Conservation (phyloP, 495 filamentous ascomycete genomes). For the Daldinia decipiens region DNA sequence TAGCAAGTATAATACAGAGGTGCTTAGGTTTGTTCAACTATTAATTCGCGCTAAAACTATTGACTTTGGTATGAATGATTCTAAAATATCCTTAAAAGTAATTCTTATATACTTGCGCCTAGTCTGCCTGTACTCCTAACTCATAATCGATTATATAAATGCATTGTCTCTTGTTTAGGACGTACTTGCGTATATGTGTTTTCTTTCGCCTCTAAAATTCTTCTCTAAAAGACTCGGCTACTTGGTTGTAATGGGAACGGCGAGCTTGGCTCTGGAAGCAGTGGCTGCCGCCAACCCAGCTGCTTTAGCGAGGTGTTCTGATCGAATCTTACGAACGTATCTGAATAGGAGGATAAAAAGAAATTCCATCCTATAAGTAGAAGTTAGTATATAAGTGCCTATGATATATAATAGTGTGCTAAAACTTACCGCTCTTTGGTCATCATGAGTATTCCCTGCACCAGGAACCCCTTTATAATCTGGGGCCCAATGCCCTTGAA, state of each 20-base stretch:
- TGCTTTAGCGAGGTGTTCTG: constrained; percentile 75
- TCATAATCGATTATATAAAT: constrained; percentile 16
- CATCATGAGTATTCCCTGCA: constrained; percentile 99
- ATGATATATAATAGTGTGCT: neutral
- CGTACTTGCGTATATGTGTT: constrained; percentile 20
- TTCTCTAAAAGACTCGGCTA: constrained; percentile 40
- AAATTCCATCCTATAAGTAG: constrained; percentile 78
- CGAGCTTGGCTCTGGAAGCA: constrained; percentile 63
- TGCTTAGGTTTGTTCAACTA: neutral
- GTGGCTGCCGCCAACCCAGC: constrained; percentile 66
- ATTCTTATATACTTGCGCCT: constrained; percentile 1
- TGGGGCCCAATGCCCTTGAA: constrained; percentile 99
- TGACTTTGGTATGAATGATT: neutral
- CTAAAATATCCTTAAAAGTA: neutral
- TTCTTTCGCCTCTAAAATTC: neutral
- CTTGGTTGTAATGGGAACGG: constrained; percentile 59
- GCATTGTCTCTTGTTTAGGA: constrained; percentile 17
- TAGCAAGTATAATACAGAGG: neutral
- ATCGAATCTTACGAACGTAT: constrained; percentile 75
- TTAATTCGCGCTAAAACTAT: neutral
- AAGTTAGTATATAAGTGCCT: constrained; percentile 36
- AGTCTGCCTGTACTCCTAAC: constrained; percentile 29
- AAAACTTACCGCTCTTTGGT: constrained; percentile 89
- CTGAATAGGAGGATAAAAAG: constrained; percentile 87
- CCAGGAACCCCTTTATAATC: constrained; percentile 88